Conservation (phyloP, 805 yeast genomes). For the Metschnikowia arizonensis region DNA sequence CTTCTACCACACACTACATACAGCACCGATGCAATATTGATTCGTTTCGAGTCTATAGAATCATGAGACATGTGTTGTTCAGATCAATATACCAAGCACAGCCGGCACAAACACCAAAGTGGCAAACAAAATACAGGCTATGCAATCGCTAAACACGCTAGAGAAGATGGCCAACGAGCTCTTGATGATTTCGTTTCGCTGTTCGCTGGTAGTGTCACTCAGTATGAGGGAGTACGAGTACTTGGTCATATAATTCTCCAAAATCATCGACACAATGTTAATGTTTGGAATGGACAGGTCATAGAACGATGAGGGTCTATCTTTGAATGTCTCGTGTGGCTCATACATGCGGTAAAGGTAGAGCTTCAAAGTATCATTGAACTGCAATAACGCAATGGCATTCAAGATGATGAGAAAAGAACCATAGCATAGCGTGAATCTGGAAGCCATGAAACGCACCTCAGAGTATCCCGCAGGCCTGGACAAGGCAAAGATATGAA, state of each 20-base stretch:
- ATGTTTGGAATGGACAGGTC: constrained; percentile 9
- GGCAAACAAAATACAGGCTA: constrained; percentile 11
- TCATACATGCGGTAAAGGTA: constrained; percentile 13
- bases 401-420: constrained; percentile 7
- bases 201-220: not conserved
- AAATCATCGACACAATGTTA: constrained; percentile 5
- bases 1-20: not conserved
- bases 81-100: constrained; percentile 5
- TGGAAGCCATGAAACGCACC: constrained; percentile 6
- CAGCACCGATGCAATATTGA: not conserved
- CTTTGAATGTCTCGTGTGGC: constrained; percentile 4
- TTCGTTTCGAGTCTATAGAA: not conserved
- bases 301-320: constrained; percentile 2
- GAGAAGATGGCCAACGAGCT: constrained; percentile 4
- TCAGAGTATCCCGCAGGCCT: constrained; percentile 1
- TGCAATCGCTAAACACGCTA: constrained; percentile 7
- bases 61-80: not conserved
- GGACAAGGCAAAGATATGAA: not conserved
- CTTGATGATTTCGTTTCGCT: constrained; percentile 1
- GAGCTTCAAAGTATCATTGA: constrained; percentile 12
- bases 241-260: constrained; percentile 14
- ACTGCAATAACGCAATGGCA: constrained; percentile 5
- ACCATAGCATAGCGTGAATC: constrained; percentile 13
- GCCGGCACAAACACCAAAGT: constrained; percentile 13
- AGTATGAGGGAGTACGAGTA: constrained; percentile 8